Conservation (phyloP, 331 rosid genomes). For the Telfairia occidentalis region DNA sequence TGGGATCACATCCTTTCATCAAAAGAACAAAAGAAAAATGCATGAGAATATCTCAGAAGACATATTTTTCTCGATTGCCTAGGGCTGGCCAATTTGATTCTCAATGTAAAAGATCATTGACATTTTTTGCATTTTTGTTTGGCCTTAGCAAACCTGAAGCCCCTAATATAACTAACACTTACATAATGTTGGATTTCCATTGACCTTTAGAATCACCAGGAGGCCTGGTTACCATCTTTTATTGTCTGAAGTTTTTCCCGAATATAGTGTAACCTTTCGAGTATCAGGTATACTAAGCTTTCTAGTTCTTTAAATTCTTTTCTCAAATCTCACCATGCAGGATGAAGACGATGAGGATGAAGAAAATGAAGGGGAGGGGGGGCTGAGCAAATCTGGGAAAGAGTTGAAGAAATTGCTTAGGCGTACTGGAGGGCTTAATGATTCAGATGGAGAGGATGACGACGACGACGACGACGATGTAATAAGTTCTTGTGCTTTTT, state of each 20-base stretch:
- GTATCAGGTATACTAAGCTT: not conserved
- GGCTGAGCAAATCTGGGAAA: constrained; percentile 91
- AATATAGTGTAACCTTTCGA: not conserved
- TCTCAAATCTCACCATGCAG: constrained; percentile 35
- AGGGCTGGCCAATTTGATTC: not conserved
- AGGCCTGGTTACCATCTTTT: not conserved
- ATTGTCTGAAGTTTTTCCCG: not conserved
- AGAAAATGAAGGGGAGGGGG: constrained; percentile 66
- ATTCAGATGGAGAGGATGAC: constrained; percentile 81
- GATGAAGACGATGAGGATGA: constrained; percentile 82
- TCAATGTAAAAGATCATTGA: not conserved
- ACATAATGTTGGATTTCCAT: not conserved
- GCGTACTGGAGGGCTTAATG: constrained; percentile 58
- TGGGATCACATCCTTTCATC: too few species aligned
- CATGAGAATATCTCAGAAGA: not conserved
- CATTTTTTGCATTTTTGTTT: not conserved
- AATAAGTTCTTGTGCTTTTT: constrained; percentile 15
- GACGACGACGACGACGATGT: constrained; percentile 58
- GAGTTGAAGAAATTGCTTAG: constrained; percentile 90
- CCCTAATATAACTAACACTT: not conserved
- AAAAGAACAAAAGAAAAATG: too few species aligned
- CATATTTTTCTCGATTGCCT: not conserved
- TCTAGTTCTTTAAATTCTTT: not conserved
- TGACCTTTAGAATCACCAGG: not conserved
- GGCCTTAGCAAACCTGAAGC: not conserved